Evolutionary conservation across 345 rosid species (phyloP), one percentile per base, ranked within the genome.

Genomic region (Draba incana): DNA sequence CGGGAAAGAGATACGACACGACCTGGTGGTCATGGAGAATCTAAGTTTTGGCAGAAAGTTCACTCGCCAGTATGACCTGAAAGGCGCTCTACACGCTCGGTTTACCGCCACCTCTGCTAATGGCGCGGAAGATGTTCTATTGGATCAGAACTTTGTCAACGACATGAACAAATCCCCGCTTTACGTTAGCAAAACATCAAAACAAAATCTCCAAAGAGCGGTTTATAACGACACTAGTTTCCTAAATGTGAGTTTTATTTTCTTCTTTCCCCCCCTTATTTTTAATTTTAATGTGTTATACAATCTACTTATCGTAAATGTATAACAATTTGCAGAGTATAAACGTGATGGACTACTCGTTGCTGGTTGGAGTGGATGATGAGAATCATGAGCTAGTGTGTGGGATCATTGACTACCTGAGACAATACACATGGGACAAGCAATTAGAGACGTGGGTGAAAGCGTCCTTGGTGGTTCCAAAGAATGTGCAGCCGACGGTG

Each of bases 361-460:
- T 92, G 57, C 89, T 94, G 58, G 93, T 92, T 64, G 98, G 93
- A 61, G 96, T 94, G 31, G 99, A 94, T 48, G 70, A 68, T 5
- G 78, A 85, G 78, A 69, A 70, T 35, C 84, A 38, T 25, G 92
- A 85, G 80, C 97, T 92, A 62, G 98, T 89, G 28, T 92, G 99
- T 69, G 99, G 99, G 69, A 94, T 94, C 23, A 94, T 94, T 3
- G 99, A 94, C 78, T 94, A 89, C 51, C 92, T 94, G 6, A 83
- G 99, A 70, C 98, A 94, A 82, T 94, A 89, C 74, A 94, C 99
- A 13, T 94, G 90, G 98, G 99, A 94, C 83, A 94, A 94, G 70
- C 98, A 91, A 41, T 71, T 92, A 4, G 99, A 94, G 81, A 92
- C 99, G 12, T 94, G 97, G 99, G 99, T 88, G 35, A 94, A 94